These are phyloP conservation scores for Galerina marginata DNA, from an alignment of 768 basidiomycete genomes.

Conservation along the genomic window DNA sequence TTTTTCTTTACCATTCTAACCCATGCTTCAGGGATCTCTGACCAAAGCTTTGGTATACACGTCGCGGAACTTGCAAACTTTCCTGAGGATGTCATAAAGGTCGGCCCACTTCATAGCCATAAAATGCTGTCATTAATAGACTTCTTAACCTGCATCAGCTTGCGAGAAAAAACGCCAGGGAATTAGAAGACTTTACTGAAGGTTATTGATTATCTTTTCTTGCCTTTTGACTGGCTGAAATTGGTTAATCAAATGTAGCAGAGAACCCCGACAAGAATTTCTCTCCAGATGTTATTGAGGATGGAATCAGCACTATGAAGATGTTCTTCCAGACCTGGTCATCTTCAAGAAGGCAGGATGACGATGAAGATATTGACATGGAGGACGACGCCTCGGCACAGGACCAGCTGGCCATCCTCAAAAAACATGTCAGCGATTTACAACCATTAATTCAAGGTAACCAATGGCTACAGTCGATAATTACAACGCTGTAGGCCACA, in stretches of 20 bases:
- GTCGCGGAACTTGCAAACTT: slow-evolving; percentile 98
- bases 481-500: slow-evolving; percentile 41
- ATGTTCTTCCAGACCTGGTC: slow-evolving; percentile 74
- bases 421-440: slow-evolving; percentile 67
- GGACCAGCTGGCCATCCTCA: slow-evolving; percentile 57
- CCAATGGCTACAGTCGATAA: slow-evolving; percentile 72
- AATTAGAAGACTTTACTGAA: slow-evolving; percentile 30
- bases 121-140: neutral
- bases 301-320: slow-evolving; percentile 83
- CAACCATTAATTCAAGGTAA: slow-evolving; percentile 77
- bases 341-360: slow-evolving; percentile 41
- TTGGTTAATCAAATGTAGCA: slow-evolving; percentile 29
- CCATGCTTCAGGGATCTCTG: slow-evolving; percentile 59
- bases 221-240: slow-evolving; percentile 63
- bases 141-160: slow-evolving; percentile 49
- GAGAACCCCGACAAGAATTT: slow-evolving; percentile 44
- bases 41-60: slow-evolving; percentile 98
- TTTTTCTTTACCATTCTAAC: neutral
- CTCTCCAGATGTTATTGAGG: slow-evolving; percentile 63
- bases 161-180: slow-evolving; percentile 47
- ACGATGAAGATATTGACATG: slow-evolving; percentile 57
- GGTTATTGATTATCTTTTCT: slow-evolving; percentile 13
- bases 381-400: slow-evolving; percentile 39
- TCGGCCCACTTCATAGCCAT: slow-evolving; percentile 6
- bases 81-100: slow-evolving; percentile 89